These are phyloP conservation scores for Fraxinus dipetala DNA, from an alignment of 305 asterid genomes.

Conservation along the genomic window DNA sequence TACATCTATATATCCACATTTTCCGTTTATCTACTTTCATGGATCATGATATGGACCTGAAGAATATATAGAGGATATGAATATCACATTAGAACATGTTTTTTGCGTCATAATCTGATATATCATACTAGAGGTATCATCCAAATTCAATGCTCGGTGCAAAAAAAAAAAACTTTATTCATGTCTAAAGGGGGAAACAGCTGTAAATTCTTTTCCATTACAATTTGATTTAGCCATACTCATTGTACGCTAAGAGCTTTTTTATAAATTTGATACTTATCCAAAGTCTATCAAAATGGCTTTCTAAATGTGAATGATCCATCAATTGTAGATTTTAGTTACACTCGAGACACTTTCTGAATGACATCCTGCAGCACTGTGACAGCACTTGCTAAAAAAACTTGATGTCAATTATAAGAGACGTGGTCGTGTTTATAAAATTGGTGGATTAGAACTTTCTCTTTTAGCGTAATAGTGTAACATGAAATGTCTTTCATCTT, in stretches of 20 bases:
- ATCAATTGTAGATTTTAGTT: not conserved
- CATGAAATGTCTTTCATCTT: not conserved
- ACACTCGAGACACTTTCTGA: not conserved
- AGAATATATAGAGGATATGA: not conserved
- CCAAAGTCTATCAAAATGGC: not conserved
- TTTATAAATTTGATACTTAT: not conserved
- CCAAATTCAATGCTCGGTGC: not conserved
- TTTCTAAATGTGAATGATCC: not conserved
- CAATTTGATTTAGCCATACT: not conserved
- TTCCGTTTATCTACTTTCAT: not conserved
- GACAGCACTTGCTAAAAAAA: not conserved
- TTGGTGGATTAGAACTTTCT: not conserved
- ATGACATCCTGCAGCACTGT: not conserved
- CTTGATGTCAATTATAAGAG: not conserved
- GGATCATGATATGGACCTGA: not conserved
- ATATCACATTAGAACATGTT: not conserved
- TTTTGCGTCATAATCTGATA: not conserved
- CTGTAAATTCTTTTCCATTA: not conserved
- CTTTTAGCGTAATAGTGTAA: not conserved
- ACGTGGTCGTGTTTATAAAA: not conserved
- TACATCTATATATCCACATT: not conserved
- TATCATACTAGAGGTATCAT: not conserved
- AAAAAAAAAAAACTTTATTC: not conserved
- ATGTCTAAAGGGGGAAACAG: not conserved
- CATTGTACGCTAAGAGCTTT: not conserved